Evolutionary conservation across 2,329 filamentous ascomycete genomes (phyloP).

Genomic region (Hypocrella siamensis): DNA sequence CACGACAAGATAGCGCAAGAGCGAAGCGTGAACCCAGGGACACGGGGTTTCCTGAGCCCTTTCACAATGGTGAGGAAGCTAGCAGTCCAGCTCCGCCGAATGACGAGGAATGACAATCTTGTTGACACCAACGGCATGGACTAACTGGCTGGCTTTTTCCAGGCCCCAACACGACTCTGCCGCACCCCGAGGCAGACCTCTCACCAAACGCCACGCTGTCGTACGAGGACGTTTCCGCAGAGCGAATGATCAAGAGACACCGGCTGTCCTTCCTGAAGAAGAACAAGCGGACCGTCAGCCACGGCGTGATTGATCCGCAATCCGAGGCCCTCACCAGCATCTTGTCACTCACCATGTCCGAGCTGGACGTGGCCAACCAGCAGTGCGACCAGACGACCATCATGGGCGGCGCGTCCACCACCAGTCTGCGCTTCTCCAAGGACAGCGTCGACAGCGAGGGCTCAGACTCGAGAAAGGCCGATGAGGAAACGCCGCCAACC

Average conservation of each 20-base stretch:
- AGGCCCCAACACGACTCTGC: slow-evolving; percentile 43
- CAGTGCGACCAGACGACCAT: slow-evolving; percentile 9
- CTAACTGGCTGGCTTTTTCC: neutral
- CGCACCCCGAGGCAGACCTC: slow-evolving; percentile 45
- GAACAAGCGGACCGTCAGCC: slow-evolving; percentile 28
- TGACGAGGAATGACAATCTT: no score
- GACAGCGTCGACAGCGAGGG: slow-evolving; percentile 23
- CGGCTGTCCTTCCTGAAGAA: slow-evolving; percentile 30
- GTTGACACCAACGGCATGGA: no score
- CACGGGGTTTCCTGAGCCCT: slow-evolving; percentile 37
- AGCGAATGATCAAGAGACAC: slow-evolving; percentile 24
- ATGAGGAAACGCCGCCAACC: slow-evolving; percentile 20
- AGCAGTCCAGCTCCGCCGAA: no score
- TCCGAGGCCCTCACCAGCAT: slow-evolving; percentile 16
- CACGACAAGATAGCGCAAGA: slow-evolving; percentile 9
- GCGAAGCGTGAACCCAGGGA: slow-evolving; percentile 17
- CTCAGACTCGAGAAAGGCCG: slow-evolving; percentile 8
- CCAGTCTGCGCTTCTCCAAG: slow-evolving; percentile 17
- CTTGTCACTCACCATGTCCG: slow-evolving; percentile 16
- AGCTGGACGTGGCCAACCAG: slow-evolving; percentile 9
- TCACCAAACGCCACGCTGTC: slow-evolving; percentile 40
- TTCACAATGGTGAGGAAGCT: slow-evolving; percentile 28
- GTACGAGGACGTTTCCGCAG: slow-evolving; percentile 33
- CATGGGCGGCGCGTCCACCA: slow-evolving; percentile 11
- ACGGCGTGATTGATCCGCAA: slow-evolving; percentile 26